Evolutionary conservation across 306 rosid species (phyloP), one percentile per base, ranked within the genome.

Genomic region (Aeschynomene evenia): DNA sequence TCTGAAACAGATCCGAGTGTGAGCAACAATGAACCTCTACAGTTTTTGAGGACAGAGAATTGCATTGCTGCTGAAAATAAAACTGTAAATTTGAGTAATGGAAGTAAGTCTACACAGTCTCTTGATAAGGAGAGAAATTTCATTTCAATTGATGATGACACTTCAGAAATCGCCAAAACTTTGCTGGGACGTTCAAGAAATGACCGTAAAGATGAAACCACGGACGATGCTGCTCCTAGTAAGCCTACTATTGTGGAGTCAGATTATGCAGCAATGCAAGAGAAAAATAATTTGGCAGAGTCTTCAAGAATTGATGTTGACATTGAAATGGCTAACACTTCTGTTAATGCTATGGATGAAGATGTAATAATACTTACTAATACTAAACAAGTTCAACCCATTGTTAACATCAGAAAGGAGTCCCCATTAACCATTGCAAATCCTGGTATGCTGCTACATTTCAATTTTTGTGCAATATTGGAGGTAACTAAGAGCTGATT

Each of bases 331-430:
- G 20, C 55, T 63, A 75, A 58, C 42, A 55, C 62, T 65, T 36
- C 80, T 78, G 76, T 81, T 63, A 66, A 60, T 43, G 54, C 74
- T 49, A 37, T 79, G 83, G 82, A 84, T 71, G 82, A 87, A 12
- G 86, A 83, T 40, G 81, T 83, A 76, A 77, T 68, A 15, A 31
- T 86, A 37, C 64, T 65, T 16, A 82, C 79, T 64, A 80, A 79
- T 46, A 72, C 16, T 31, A 55, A 78, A 37, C 82, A 84, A 80
- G 80, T 52, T 69, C 73, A 77, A 71, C 86, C 87, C 49, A 51
- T 46, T 42, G 75, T 87, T 66, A 94, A 91, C 84, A 94, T 88
- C 68, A 82, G 82, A 75, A 89, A 80, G 81, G 96, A 88, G 77
- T 73, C 77, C 15, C 71, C 83, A 26, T 53, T 54, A 6, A n/a